Evolutionary conservation across 768 basidiomycete species (phyloP).

Genomic region (Royoungia palumana): DNA sequence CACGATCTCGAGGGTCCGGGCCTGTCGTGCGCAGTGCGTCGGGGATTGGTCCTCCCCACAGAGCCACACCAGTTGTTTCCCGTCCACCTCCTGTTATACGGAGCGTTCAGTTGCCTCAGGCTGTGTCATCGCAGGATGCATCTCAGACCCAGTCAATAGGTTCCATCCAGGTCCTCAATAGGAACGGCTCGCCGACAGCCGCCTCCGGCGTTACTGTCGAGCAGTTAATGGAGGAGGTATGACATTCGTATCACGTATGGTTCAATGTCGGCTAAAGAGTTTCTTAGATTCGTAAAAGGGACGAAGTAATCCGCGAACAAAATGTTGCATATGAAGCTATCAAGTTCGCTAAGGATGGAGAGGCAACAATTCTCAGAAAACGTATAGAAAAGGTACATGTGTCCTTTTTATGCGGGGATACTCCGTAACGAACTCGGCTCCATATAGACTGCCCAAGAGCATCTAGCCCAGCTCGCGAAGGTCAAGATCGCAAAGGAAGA

Average conservation of each 20-base stretch:
- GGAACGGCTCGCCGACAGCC: slow-evolving; percentile 2
- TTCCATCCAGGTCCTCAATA: slow-evolving; percentile 6
- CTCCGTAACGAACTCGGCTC: background rate
- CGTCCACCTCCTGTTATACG: slow-evolving; percentile 14
- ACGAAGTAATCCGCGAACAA: slow-evolving; percentile 46
- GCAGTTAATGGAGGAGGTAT: slow-evolving; percentile 46
- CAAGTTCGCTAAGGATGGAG: slow-evolving; percentile 63
- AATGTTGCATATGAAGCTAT: slow-evolving; percentile 44
- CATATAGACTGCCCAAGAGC: slow-evolving; percentile 54
- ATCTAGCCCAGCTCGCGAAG: slow-evolving; percentile 53
- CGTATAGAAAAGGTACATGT: slow-evolving; percentile 59
- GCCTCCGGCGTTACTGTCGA: slow-evolving; percentile 7
- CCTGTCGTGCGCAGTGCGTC: slow-evolving; percentile 12
- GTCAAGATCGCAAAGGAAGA: slow-evolving; percentile 60
- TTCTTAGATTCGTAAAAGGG: slow-evolving; percentile 48
- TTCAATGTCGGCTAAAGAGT: slow-evolving; percentile 9
- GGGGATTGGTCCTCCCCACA: slow-evolving; percentile 6
- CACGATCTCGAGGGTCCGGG: slow-evolving; percentile 13
- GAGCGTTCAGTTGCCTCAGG: slow-evolving; percentile 10
- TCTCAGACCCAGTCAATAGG: slow-evolving; percentile 12
- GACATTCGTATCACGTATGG: slow-evolving; percentile 12
- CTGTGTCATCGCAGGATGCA: slow-evolving; percentile 19
- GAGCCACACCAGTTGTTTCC: slow-evolving; percentile 4
- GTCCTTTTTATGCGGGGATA: background rate
- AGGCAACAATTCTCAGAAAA: slow-evolving; percentile 63